Evolutionary conservation across 345 rosid genomes (phyloP), one percentile per base, ranked within the genome.

Genomic region (Acer campestre): DNA sequence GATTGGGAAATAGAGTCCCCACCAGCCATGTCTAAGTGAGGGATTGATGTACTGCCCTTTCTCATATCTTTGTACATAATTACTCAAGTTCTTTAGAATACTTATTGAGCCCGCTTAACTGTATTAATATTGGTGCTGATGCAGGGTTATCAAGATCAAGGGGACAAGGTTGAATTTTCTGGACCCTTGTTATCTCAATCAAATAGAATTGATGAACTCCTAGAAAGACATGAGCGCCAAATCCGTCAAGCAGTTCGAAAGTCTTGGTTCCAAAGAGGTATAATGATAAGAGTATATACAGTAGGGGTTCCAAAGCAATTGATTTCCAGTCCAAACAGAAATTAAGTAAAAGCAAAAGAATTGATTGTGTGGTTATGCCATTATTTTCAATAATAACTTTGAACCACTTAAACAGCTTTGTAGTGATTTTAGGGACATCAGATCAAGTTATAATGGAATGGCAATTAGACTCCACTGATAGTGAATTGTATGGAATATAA

Each of bases 211-310:
- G 97, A 91, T 80, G 97, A 89, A 75, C 94, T 93, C 76, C 80
- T 94, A 76, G 91, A 88, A 82, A 86, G 87, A 70, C 94, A 89
- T 7, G 98, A 96, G 66, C 88, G 94, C 64, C 92, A 90, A 68
- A 91, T 93, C 76, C 94, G 94, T 73, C 97, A 92, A 78, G 89
- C 91, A 67, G 88, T 89, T 81, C 90, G 98, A 20, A 94, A 86
- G 80, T 91, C 97, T 13, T 96, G 98, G 99, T 92, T 93, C 87
- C 93, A 83, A 82, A 91, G 79, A 91, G 98, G 99, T 92, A 89
- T 38, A 18, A 20, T 64, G 49, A 75, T 76, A 46, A 35, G 42
- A 18, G 35, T 31, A 31, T 31, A 11, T 35, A 58, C 66, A 69
- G 55, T 16, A 31, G 53, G 53, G 35, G 38, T 40, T 23, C 53